Evolutionary conservation across 2,329 filamentous ascomycete species (phyloP), one percentile per base, ranked within the genome.

Genomic region (Fusarium tjaetaba): DNA sequence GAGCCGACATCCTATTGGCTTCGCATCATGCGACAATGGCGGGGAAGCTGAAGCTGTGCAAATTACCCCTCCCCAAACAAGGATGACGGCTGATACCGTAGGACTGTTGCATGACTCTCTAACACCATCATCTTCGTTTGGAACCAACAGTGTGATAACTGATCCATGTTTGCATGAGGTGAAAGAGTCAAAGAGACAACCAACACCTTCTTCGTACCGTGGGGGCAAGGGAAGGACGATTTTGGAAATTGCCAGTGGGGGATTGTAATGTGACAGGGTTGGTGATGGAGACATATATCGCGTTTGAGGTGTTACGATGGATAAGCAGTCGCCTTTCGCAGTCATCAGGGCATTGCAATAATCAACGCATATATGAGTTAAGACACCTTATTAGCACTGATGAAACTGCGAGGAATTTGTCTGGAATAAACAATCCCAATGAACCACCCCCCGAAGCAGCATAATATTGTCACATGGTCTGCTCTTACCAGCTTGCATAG

Each of bases 101-200:
- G 56, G 43, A 61, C 61, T 69, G 22, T 68, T 62, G 60, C 53
- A 66, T 74, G 63, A 66, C 32, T 49, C 42, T 56, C 45, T 36
- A 32, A 45, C 45, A 41, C 38, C 34, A 42, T 30, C 62, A 46
- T 55, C 36, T 58, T 58, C 56, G 11, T 39, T 55, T 38, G 38
- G 26, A 46, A 39, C 55, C 48, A 38, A 39, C 41, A 48, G 48
- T 41, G 49, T 73, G 46, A 61, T 43, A 28, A 34, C 10, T 38
- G 10, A 48, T 6, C 38, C 53, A 49, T 46, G 39, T 30, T 43
- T 60, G 52, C 38, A 59, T 65, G 43, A 43, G 30, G 30, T 38
- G 24, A 39, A 20, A 30, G 32, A 30, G 24, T 28, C 58, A 60
- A 55, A 30, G 24, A 64, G 46, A 41, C 39, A 39, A n/a, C 28